Conservation (phyloP, 148 eudicot genomes). For the Talinum fruticosum region DNA sequence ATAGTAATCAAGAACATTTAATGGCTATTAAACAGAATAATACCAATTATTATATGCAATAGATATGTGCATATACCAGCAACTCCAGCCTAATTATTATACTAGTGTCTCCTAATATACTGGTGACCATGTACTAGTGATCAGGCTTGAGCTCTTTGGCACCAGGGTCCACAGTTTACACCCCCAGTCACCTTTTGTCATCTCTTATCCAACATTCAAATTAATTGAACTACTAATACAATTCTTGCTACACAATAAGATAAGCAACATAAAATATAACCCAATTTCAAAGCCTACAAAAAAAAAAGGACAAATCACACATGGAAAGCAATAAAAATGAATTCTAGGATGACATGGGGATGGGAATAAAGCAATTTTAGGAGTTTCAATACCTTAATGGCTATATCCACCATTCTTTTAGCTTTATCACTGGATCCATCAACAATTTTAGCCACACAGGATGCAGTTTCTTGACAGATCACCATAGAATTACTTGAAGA, state of each 20-base stretch:
- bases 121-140: not conserved
- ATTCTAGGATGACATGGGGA: not conserved
- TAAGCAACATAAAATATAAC: not conserved
- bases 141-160: not conserved
- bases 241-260: not conserved
- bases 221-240: not conserved
- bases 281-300: not conserved
- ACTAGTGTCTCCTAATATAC: not conserved
- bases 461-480: slow-evolving; percentile 40
- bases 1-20: slow-evolving; percentile 8
- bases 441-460: slow-evolving; percentile 54
- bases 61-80: not conserved
- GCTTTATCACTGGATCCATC: slow-evolving; percentile 67
- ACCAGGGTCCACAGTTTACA: not conserved
- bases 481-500: slow-evolving; percentile 26
- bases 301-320: not conserved
- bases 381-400: slow-evolving; percentile 58
- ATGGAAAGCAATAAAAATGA: not conserved
- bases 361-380: not conserved
- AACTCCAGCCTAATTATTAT: not conserved
- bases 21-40: not conserved
- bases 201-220: not conserved
- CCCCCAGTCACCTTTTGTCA: not conserved
- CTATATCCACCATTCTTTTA: slow-evolving; percentile 68
- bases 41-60: not conserved